phyloP scores from a whole-genome alignment of 305 asterid genomes.

The Fraxinus floribunda region DNA sequence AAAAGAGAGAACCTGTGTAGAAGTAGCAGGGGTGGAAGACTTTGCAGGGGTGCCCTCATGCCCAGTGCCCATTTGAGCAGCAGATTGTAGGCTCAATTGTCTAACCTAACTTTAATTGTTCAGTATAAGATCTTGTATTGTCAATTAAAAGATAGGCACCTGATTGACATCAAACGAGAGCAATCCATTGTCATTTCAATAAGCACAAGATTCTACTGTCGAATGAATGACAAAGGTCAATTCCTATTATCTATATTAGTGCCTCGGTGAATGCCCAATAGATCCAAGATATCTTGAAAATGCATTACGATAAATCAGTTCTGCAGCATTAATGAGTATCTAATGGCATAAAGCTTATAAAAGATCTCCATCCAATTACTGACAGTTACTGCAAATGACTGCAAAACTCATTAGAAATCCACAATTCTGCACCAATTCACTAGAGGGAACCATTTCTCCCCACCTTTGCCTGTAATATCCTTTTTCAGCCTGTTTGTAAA shows the following conservation, averaged over 20 bases:
- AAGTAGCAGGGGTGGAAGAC: conserved; percentile 56
- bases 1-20: conserved; percentile 46
- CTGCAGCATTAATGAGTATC: conserved; percentile 17
- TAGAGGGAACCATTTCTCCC: not conserved
- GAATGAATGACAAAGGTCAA: conserved; percentile 4
- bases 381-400: conserved; percentile 2
- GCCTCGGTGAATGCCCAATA: not conserved
- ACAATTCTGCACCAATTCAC: not conserved
- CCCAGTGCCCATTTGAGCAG: conserved; percentile 64
- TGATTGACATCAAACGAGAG: conserved; percentile 10
- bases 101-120: conserved; percentile 19
- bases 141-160: conserved; percentile 17
- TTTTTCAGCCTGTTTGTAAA: not conserved
- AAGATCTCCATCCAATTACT: conserved; percentile 10
- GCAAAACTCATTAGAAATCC: not conserved
- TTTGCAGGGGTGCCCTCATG: conserved; percentile 60
- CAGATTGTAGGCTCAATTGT: conserved; percentile 26
- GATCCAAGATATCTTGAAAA: conserved; percentile 14
- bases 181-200: not conserved
- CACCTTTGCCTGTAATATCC: not conserved
- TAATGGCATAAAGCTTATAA: not conserved
- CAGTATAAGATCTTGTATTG: conserved; percentile 12
- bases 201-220: not conserved
- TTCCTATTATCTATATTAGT: not conserved
- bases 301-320: not conserved